These are phyloP conservation scores for Heracleum sosnowskyi DNA, from an alignment of 129 eudicot genomes.

Conservation along the genomic window DNA sequence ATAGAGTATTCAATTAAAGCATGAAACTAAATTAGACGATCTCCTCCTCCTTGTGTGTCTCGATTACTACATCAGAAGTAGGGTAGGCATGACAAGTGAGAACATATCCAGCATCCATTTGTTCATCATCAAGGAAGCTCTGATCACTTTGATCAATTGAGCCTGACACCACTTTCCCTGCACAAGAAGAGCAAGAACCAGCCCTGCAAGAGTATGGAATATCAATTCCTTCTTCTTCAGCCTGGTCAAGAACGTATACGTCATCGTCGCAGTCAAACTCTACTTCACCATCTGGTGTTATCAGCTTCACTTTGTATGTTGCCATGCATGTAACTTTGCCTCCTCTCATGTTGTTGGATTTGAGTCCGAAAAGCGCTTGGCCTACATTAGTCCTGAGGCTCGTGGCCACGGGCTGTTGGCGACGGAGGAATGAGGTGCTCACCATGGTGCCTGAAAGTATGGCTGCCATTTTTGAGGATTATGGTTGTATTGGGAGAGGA, in stretches of 20 bases:
- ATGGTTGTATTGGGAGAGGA: conserved; percentile 1
- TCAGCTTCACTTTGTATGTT: conserved; percentile 47
- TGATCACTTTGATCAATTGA: conserved; percentile 50
- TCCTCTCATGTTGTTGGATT: background rate
- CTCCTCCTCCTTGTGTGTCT: conserved; percentile 15
- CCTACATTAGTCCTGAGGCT: background rate
- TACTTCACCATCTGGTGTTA: conserved; percentile 44
- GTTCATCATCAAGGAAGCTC: conserved; percentile 50
- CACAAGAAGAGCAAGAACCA: conserved; percentile 78
- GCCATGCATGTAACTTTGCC: conserved; percentile 19
- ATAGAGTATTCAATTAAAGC: background rate
- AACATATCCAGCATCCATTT: conserved; percentile 49
- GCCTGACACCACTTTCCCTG: conserved; percentile 49
- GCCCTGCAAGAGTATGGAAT: conserved; percentile 81
- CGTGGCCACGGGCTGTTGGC: background rate
- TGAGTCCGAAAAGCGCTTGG: conserved; percentile 9
- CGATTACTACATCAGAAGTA: background rate
- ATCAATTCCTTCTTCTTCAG: conserved; percentile 47
- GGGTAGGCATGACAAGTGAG: conserved; percentile 13
- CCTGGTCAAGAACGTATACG: conserved; percentile 46
- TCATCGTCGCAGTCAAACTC: conserved; percentile 37
- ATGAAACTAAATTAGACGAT: background rate
- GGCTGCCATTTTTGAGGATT: background rate
- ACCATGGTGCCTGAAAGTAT: conserved; percentile 5
- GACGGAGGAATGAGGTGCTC: conserved; percentile 14